Base-by-base conservation (phyloP, 2,329 filamentous ascomycete species). In the Colletotrichum sp. region DNA sequence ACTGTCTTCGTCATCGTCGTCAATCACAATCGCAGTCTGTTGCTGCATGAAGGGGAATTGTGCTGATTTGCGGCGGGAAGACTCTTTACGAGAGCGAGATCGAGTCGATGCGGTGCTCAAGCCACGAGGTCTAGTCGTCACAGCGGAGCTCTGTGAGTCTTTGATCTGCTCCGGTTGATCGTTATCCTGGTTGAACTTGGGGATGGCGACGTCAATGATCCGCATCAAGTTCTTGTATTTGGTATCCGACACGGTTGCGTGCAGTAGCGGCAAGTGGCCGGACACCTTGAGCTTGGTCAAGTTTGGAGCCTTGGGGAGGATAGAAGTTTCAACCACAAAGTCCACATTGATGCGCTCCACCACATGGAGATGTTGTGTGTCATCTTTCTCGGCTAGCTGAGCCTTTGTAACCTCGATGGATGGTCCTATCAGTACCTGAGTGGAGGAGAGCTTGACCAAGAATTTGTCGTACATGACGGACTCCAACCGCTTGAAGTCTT, bases 191-290 rank as follows among this genome's bases (percentile, higher is more conserved):
- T 89, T 87, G 30, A 98, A 93, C 76, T 94, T 96, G 2, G 97
- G 97, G 74, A 99, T 95, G 0, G 97, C 96, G 72, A 98, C 96
- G 75, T 99, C 96, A 76, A 99, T 96, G 58, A 99, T 89, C 80
- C 93, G 96, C 97, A 99, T 99, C 75, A 99, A 84, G 61, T 92
- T 96, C 86, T 98, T 99, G 87, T 99, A 99, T 83, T 99, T 99
- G 48, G 92, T 92, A 80, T 99, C 97, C 0, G 97, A 98, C 48
- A 97, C 93, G 1, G 94, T 95, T 13, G 95, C 97, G 83, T 98
- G 96, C 2, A 99, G 89, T 68, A 98, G 93, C 1, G 97, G 97
- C 69, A 99, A 88, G 79, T 97, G 95, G 3, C 97, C 97, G 2
- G 96, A 97, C 38, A 99, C 92, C 76, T 95, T 94, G 79, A 98